phyloP scores from a whole-genome alignment of 345 rosid species.

The Sonneratia alba region DNA sequence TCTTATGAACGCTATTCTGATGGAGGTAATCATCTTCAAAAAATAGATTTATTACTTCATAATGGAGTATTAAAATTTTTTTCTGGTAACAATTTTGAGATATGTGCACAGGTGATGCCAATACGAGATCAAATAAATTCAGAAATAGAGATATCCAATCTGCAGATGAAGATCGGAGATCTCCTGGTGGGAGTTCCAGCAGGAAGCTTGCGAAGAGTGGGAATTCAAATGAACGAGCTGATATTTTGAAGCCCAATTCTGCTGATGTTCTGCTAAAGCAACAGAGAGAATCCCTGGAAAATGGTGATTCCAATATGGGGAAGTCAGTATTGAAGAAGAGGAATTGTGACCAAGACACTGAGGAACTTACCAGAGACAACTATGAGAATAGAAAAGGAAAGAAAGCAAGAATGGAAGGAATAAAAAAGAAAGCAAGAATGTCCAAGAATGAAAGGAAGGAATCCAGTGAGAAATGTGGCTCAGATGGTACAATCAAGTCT shows the following conservation, averaged over 20 bases:
- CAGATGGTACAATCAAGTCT: conserved; percentile 34
- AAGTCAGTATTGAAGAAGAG: no score
- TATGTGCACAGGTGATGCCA: conserved; percentile 6
- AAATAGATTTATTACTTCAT: no score
- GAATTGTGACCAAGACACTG: no score
- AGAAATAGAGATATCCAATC: conserved; percentile 35
- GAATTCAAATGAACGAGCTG: no score
- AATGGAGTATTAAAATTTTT: no score
- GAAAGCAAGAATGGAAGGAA: conserved; percentile 20
- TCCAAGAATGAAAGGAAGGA: conserved; percentile 54
- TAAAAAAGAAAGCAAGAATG: conserved; percentile 13
- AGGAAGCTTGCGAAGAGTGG: not conserved
- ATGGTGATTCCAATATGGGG: no score
- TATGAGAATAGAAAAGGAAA: conserved; percentile 16
- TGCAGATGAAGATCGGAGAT: conserved; percentile 22
- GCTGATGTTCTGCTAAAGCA: not conserved
- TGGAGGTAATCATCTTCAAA: conserved; percentile 44
- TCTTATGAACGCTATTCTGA: conserved; percentile 34
- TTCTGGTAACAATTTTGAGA: no score
- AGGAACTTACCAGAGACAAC: no score
- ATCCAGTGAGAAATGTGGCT: conserved; percentile 28
- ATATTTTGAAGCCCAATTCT: no score
- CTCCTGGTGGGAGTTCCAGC: not conserved
- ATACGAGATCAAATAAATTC: conserved; percentile 62
- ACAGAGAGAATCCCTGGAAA: not conserved